phyloP scores from a whole-genome alignment of 2,329 filamentous ascomycete species.

The Fusarium pseudocircinatum region DNA sequence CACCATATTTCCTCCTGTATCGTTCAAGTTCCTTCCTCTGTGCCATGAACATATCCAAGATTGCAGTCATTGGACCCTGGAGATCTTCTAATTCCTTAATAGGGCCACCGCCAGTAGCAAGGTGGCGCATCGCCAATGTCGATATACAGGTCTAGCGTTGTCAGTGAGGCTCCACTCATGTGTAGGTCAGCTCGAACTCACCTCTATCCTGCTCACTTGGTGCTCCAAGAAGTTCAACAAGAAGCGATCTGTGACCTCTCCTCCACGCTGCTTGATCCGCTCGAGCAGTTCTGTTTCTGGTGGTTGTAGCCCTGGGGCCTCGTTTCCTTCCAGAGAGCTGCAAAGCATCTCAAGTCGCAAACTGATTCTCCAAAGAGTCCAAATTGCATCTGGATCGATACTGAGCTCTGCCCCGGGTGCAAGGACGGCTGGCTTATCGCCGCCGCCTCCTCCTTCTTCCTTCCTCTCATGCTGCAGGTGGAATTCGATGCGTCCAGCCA shows the following conservation, averaged over 20 bases:
- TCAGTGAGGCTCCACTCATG: slow-evolving; percentile 35
- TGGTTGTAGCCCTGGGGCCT: slow-evolving; percentile 71
- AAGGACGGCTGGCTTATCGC: slow-evolving; percentile 68
- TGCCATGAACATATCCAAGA: slow-evolving; percentile 69
- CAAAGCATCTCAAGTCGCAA: slow-evolving; percentile 93
- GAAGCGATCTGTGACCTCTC: slow-evolving; percentile 89
- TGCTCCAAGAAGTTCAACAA: slow-evolving; percentile 92
- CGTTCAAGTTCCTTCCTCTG: slow-evolving; percentile 72
- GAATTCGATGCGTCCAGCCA: slow-evolving; percentile 81
- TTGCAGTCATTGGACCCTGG: slow-evolving; percentile 78
- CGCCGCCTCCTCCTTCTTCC: slow-evolving; percentile 54
- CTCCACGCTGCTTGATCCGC: slow-evolving; percentile 70
- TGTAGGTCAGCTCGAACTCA: slow-evolving; percentile 75
- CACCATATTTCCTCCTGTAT: slow-evolving; percentile 66
- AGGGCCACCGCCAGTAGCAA: slow-evolving; percentile 73
- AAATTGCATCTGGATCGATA: slow-evolving; percentile 86
- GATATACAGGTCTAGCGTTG: slow-evolving; percentile 76
- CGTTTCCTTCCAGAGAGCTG: slow-evolving; percentile 80
- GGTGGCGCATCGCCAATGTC: slow-evolving; percentile 80
- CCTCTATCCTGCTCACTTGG: slow-evolving; percentile 95
- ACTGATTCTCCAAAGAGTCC: slow-evolving; percentile 89
- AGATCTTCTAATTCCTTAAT: slow-evolving; percentile 75
- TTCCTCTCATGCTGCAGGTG: slow-evolving; percentile 64
- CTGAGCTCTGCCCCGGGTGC: slow-evolving; percentile 71
- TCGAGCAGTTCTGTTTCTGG: slow-evolving; percentile 88